These are phyloP conservation scores for Populus deltoides DNA, from an alignment of 345 rosid species.

Conservation along the genomic window DNA sequence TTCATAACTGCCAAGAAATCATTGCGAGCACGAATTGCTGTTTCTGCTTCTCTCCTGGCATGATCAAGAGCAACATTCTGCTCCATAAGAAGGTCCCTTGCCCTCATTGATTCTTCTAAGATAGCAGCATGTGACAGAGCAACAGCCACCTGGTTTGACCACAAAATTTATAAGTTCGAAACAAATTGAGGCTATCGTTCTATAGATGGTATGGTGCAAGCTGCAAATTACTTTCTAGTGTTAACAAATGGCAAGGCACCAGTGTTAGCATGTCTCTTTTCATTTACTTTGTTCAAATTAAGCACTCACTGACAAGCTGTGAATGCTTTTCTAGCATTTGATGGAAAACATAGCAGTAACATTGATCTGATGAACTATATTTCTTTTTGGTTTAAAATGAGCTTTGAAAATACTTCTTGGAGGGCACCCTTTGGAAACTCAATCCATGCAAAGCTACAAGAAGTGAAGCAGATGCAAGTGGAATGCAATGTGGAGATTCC, in stretches of 20 bases:
- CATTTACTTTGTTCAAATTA: background rate
- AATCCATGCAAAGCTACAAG: background rate
- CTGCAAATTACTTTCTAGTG: background rate
- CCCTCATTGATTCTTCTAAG: constrained; percentile 95
- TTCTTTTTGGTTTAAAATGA: background rate
- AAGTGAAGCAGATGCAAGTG: background rate
- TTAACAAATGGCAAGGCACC: background rate
- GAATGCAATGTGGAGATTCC: background rate
- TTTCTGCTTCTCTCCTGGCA: constrained; percentile 95
- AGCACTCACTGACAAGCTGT: background rate
- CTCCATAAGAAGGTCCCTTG: constrained; percentile 95
- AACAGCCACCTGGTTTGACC: constrained; percentile 73
- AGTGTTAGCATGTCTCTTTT: background rate
- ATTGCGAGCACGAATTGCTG: constrained; percentile 89
- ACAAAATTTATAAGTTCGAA: constrained; percentile 3
- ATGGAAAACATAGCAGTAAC: background rate
- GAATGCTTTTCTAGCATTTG: background rate
- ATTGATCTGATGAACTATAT: background rate
- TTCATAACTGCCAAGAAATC: constrained; percentile 99
- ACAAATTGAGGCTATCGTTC: background rate
- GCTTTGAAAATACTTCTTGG: background rate
- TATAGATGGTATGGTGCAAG: background rate
- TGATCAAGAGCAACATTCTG: constrained; percentile 92
- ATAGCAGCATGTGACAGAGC: constrained; percentile 99
- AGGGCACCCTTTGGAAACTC: background rate